Base-by-base conservation (phyloP, 768 basidiomycete species). In the Hirschioporus abietinus region DNA sequence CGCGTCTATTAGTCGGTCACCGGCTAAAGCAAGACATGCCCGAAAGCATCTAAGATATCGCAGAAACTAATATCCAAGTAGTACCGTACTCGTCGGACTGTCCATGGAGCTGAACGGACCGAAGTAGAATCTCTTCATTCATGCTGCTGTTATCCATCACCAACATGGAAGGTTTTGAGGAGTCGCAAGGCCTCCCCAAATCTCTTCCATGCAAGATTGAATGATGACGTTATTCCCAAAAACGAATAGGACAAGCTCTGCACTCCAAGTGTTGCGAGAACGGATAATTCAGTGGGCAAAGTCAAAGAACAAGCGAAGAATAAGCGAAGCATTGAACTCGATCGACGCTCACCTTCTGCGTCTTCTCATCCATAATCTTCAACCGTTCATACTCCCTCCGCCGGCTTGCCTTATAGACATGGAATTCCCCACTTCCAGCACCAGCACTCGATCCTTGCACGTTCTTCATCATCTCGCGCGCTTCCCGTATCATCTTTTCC, bases 381-480 rank as follows among this genome's bases (percentile, higher is more conserved):
- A 99, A 75, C 66, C 97, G 81, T 77, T 99, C 97, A 72, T 98
- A 99, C 79, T 99, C 97, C 72, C 96, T 83, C 74, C 96, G 84
- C 68, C 97, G 81, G 70, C 90, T 88, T 20, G 96, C 96, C 75
- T 99, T 99, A 81, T 99, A 99, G 0, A 99, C 97, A 75, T 99
- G 97, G 74, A 99, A 98, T 77, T 96, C 96, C 58, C 96, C 96
- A 66, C 92, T 94, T 63, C 97, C 97, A 20, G 97, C 97, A 60
- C 96, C 97, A 7, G 97, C 95, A 76, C 93, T 94, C 18, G 93
- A 96, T 0, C 97, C 97, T 77, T 98, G 96, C 7, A 99, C 96
- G 72, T 99, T 99, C 84, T 97, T 98, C 93, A 99, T 98, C 93
- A 95, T 95, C 76, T 95, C 97, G 63, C 93, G 83, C 9, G 96